Evolutionary conservation across 192 early-diverging fungal species (phyloP).

Genomic region (Podila epicladia): DNA sequence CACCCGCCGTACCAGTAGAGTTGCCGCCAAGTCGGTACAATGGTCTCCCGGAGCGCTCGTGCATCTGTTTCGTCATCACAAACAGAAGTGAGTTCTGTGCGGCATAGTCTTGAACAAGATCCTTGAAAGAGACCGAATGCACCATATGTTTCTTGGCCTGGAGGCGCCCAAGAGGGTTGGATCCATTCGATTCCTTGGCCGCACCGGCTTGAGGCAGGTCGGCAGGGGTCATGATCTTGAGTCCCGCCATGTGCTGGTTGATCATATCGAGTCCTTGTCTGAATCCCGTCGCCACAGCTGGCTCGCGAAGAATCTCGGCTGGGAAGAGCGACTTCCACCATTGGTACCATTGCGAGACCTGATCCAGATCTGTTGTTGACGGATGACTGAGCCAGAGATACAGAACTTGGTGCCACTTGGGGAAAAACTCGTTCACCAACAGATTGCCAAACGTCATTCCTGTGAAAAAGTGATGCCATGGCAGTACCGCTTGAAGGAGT

Average conservation of each 20-base stretch:
- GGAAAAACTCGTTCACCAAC: constrained; percentile 82
- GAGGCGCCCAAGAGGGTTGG: constrained; percentile 34
- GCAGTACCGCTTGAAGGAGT: constrained; percentile 69
- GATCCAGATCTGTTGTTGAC: constrained; percentile 26
- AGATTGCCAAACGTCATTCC: constrained; percentile 64
- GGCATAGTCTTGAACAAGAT: constrained; percentile 66
- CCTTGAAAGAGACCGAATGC: constrained; percentile 58
- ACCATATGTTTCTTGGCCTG: constrained; percentile 42
- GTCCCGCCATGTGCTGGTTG: constrained; percentile 56
- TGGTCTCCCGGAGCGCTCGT: constrained; percentile 62
- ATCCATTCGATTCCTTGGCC: constrained; percentile 4
- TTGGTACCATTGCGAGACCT: constrained; percentile 50
- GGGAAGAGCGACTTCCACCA: constrained; percentile 71
- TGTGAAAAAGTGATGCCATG: constrained; percentile 69
- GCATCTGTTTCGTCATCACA: constrained; percentile 59
- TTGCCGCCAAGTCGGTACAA: constrained; percentile 65
- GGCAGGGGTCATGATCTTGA: constrained; percentile 29
- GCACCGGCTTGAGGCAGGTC: constrained; percentile 26
- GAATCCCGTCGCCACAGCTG: constrained; percentile 65
- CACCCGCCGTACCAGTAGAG: constrained; percentile 51
- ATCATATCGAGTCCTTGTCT: constrained; percentile 79
- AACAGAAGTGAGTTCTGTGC: constrained; percentile 63
- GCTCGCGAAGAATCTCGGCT: constrained; percentile 49
- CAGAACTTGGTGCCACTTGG: constrained; percentile 77
- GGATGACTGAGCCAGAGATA: constrained; percentile 73